Conservation (phyloP, 78 protist genomes). For the Diacronema lutheri region DNA sequence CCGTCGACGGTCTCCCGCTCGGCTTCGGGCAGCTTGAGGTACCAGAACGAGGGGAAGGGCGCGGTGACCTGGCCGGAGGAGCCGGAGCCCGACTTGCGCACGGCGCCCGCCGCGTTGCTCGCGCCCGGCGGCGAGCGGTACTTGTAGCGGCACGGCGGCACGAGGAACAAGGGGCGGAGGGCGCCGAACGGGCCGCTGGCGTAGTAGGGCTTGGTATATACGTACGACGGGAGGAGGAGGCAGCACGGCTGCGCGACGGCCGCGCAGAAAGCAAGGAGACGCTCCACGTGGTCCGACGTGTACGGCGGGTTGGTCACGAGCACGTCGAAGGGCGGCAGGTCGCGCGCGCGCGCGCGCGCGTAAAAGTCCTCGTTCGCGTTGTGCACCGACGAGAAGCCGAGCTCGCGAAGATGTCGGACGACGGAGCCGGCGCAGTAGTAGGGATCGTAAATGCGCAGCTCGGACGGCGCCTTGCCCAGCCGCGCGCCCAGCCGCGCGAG, state of each 20-base stretch:
- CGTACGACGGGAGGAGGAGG: constrained; percentile 10
- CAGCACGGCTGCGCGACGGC: neutral
- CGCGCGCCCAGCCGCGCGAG: neutral
- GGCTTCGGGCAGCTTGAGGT: too few species aligned
- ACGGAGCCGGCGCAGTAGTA: constrained; percentile 44
- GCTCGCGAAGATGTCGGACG: neutral
- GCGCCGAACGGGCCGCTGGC: too few species aligned
- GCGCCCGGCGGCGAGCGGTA: too few species aligned
- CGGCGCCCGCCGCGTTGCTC: too few species aligned
- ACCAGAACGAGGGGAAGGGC: constrained; percentile 14
- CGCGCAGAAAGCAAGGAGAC: neutral
- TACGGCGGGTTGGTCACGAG: constrained; percentile 49
- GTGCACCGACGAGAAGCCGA: constrained; percentile 1
- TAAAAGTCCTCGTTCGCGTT: constrained; percentile 37
- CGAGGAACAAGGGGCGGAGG: too few species aligned
- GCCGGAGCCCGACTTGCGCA: too few species aligned
- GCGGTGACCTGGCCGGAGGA: neutral
- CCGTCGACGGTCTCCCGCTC: too few species aligned
- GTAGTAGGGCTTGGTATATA: neutral
- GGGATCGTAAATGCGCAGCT: constrained; percentile 38
- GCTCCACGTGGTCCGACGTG: constrained; percentile 4
- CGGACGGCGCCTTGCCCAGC: neutral
- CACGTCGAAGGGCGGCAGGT: constrained; percentile 9
- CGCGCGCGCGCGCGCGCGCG: neutral
- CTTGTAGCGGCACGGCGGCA: too few species aligned